phyloP scores from a whole-genome alignment of 2,329 filamentous ascomycete genomes.

The Trichoderma harzianum region DNA sequence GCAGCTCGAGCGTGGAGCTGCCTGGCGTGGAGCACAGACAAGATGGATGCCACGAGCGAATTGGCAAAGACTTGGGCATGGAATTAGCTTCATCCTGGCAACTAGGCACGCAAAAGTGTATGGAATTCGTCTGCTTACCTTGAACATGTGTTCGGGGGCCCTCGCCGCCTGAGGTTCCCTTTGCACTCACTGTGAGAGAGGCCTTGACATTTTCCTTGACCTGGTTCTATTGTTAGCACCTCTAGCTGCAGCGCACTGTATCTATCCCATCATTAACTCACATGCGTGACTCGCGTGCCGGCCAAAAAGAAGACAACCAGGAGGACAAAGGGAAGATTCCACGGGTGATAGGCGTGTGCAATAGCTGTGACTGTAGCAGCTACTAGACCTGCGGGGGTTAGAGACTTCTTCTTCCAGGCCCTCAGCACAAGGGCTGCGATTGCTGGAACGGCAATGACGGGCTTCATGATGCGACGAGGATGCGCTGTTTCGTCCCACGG shows the following conservation, averaged over 20 bases:
- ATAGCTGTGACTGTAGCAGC: conserved; percentile 70
- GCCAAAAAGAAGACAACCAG: conserved; percentile 82
- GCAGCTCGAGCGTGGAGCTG: conserved; percentile 51
- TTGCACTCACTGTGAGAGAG: conserved; percentile 71
- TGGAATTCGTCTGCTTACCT: conserved; percentile 39
- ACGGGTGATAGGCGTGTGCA: conserved; percentile 87
- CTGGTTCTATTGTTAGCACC: conserved; percentile 39
- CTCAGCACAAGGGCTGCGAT: conserved; percentile 62
- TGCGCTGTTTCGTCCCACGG: neutral
- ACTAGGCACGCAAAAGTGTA: neutral
- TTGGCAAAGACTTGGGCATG: conserved; percentile 69
- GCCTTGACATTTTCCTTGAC: conserved; percentile 87
- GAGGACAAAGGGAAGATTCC: conserved; percentile 84
- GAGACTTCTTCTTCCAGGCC: conserved; percentile 67
- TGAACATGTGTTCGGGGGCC: conserved; percentile 81
- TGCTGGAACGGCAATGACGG: conserved; percentile 54
- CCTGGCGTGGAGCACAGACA: conserved; percentile 57
- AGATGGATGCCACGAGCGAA: conserved; percentile 70
- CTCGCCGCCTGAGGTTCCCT: conserved; percentile 72
- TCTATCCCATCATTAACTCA: conserved; percentile 32
- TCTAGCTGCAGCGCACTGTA: conserved; percentile 2
- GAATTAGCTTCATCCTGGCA: neutral
- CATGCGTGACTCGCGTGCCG: conserved; percentile 80
- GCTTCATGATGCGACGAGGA: conserved; percentile 46
- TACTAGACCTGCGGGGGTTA: conserved; percentile 73